These are phyloP conservation scores for Cystobasidiaceae sp. DNA, from an alignment of 1,284 basidiomycete species.

Conservation along the genomic window DNA sequence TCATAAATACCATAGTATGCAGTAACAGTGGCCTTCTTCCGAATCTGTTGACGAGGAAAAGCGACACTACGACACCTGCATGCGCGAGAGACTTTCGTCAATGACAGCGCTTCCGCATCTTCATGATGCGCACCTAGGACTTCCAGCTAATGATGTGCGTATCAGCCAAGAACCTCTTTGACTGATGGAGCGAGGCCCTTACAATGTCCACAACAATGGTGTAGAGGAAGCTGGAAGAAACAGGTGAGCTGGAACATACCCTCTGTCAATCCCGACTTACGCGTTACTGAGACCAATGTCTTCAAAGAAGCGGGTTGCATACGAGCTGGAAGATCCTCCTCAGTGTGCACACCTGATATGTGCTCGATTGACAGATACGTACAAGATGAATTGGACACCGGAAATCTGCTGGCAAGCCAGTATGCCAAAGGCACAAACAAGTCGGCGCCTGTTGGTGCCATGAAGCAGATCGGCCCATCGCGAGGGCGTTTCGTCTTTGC, in stretches of 20 bases:
- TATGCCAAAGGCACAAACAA: conserved; percentile 50
- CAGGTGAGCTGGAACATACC: not conserved
- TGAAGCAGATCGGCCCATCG: conserved; percentile 48
- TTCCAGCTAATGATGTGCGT: not conserved
- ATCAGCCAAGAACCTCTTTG: too few relatives aligned
- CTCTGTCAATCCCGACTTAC: not conserved
- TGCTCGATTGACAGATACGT: not conserved
- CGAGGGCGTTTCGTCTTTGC: conserved; percentile 43
- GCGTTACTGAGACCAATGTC: not conserved
- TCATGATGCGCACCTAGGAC: not conserved
- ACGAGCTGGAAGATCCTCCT: not conserved
- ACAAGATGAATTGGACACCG: conserved; percentile 48
- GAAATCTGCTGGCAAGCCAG: conserved; percentile 47
- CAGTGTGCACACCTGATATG: not conserved
- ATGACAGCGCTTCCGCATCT: not conserved
- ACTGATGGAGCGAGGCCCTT: not conserved
- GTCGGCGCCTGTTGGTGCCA: conserved; percentile 45
- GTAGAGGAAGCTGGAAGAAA: not conserved
- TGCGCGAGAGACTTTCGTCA: not conserved
- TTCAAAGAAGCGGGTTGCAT: not conserved
- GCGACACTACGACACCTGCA: conserved; percentile 18
- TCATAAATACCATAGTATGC: conserved; percentile 20
- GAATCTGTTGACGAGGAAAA: conserved; percentile 18
- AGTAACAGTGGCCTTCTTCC: conserved; percentile 11
- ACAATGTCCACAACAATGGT: conserved; percentile 21